A percentile compares a stretch with the other conserved stretches of the same genome.
Conservation (phyloP, 805 yeast species). For the Metschnikowia shivogae region DNA sequence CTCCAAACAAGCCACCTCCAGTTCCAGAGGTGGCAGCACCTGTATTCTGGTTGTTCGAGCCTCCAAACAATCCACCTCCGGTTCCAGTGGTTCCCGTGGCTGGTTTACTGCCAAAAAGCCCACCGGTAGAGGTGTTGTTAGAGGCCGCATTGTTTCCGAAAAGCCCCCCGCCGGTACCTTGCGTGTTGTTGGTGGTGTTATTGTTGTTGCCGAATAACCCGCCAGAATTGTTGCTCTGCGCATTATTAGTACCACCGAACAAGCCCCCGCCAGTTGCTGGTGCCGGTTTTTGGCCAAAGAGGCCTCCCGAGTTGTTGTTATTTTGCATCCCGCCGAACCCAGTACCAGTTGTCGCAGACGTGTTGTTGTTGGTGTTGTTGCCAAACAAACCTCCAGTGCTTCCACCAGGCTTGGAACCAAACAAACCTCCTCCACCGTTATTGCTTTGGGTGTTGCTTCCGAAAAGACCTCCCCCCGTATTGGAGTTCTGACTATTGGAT, state of each 20-base stretch:
- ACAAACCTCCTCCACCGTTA: conserved; percentile 27
- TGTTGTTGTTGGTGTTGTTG: conserved; percentile 12
- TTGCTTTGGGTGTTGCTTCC: conserved; percentile 15
- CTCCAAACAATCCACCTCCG: conserved; percentile 22
- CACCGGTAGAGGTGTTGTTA: conserved; percentile 14
- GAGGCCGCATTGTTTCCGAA: conserved; percentile 29
- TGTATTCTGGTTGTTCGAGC: conserved; percentile 9
- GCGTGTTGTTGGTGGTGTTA: conserved; percentile 5
- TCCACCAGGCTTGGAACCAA: conserved; percentile 22
- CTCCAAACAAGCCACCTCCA: conserved; percentile 21
- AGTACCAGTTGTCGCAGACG: conserved; percentile 7
- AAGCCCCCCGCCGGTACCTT: conserved; percentile 15
- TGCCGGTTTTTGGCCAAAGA: conserved; percentile 25
- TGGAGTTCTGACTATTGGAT: conserved; percentile 8
- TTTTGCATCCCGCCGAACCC: conserved; percentile 16
- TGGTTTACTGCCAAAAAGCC: conserved; percentile 16
- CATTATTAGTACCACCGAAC: conserved; percentile 14
- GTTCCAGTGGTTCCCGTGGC: conserved; percentile 9
- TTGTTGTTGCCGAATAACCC: conserved; percentile 40
- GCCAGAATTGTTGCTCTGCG: conserved; percentile 15
- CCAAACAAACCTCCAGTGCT: conserved; percentile 16
- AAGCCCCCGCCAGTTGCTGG: conserved; percentile 21
- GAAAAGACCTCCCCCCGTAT: conserved; percentile 11
- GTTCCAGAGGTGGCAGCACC: conserved; percentile 12
- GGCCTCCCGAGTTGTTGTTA: conserved; percentile 26